Conservation (phyloP, 495 filamentous ascomycete genomes). For the Trichoderma gamsii region DNA sequence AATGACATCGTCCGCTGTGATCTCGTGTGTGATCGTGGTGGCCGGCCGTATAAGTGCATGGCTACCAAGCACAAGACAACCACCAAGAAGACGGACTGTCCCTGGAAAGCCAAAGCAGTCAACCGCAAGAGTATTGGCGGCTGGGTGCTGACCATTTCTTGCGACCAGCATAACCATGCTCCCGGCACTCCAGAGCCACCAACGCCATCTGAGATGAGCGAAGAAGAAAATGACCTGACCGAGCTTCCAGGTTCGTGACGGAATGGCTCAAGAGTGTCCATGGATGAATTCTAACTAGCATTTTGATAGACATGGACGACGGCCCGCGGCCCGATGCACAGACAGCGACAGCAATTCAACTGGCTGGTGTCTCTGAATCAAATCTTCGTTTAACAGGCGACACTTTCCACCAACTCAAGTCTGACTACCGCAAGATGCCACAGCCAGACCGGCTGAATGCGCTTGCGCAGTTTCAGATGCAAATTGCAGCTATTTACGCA, state of each 20-base stretch:
- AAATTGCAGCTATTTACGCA: conserved; percentile 17
- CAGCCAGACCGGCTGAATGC: conserved; percentile 16
- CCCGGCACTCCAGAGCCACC: conserved; percentile 18
- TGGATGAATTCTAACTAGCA: background rate
- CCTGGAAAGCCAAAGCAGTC: conserved; percentile 18
- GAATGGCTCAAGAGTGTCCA: background rate
- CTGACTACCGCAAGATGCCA: conserved; percentile 17
- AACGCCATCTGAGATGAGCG: conserved; percentile 13
- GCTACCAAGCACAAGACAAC: conserved; percentile 17
- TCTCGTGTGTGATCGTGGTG: conserved; percentile 18
- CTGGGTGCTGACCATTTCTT: conserved; percentile 17
- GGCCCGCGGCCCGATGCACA: conserved; percentile 8
- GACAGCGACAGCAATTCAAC: conserved; percentile 5
- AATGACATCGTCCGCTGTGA: conserved; percentile 18
- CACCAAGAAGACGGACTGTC: conserved; percentile 19
- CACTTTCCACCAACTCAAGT: conserved; percentile 17
- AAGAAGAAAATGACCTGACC: conserved; percentile 11
- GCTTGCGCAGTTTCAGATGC: conserved; percentile 17
- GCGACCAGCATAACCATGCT: conserved; percentile 19
- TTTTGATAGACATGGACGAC: background rate
- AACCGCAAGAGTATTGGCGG: conserved; percentile 17
- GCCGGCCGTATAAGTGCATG: conserved; percentile 17
- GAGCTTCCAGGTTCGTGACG: conserved; percentile 4
- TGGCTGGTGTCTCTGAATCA: conserved; percentile 15
- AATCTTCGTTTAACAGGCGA: conserved; percentile 17